Percentiles rank a stretch among this genome's conserved stretches.
Evolutionary conservation across 1,284 basidiomycete species (phyloP).

Genomic region (Tilletia horrida): DNA sequence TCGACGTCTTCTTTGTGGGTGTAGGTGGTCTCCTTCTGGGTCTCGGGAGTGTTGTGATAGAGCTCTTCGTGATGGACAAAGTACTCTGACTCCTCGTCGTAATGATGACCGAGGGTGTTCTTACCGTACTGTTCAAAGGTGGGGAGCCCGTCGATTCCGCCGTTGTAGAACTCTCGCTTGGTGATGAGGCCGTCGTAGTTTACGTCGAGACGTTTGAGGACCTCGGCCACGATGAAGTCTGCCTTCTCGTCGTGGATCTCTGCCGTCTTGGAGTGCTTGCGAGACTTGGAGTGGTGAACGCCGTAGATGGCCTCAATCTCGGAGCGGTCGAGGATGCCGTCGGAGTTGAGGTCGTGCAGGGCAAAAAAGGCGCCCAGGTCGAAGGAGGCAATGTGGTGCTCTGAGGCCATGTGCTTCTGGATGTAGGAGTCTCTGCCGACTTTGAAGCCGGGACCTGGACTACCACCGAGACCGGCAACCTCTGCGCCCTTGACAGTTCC

Average conservation of each 20-base stretch:
- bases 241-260: slow-evolving; percentile 81
- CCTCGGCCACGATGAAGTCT: slow-evolving; percentile 71
- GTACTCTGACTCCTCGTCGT: slow-evolving; percentile 60
- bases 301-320: slow-evolving; percentile 63
- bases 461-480: slow-evolving; percentile 14
- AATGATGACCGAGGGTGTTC: slow-evolving; percentile 78
- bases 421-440: slow-evolving; percentile 35
- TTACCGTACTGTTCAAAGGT: slow-evolving; percentile 65
- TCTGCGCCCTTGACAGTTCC: slow-evolving; percentile 7
- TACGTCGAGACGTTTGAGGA: slow-evolving; percentile 73
- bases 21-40: slow-evolving; percentile 92
- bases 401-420: slow-evolving; percentile 53
- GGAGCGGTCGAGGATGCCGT: slow-evolving; percentile 55
- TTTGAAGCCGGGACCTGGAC: slow-evolving; percentile 29
- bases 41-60: slow-evolving; percentile 91
- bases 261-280: slow-evolving; percentile 74
- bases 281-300: slow-evolving; percentile 88
- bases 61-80: slow-evolving; percentile 64
- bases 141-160: slow-evolving; percentile 73
- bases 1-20: slow-evolving; percentile 72
- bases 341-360: slow-evolving; percentile 81
- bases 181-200: slow-evolving; percentile 74
- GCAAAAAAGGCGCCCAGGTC: slow-evolving; percentile 62
- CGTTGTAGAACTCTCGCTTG: slow-evolving; percentile 73
- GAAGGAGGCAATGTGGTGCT: slow-evolving; percentile 55